Conservation (phyloP, 2,329 filamentous ascomycete genomes). For the Fusarium piperis region DNA sequence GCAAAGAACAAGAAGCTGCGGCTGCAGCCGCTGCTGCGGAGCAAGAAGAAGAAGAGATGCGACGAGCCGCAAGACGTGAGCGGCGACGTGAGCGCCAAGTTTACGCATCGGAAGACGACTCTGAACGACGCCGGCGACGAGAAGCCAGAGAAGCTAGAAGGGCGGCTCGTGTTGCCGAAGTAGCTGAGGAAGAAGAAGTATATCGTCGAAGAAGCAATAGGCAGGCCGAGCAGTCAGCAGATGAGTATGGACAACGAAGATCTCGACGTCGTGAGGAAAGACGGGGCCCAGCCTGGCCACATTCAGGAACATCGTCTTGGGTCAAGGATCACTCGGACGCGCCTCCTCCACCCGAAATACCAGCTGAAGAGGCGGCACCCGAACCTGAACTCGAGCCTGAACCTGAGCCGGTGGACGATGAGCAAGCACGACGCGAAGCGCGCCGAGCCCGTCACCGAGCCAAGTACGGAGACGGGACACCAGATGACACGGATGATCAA, state of each 20-base stretch:
- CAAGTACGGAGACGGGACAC: slow-evolving; percentile 54
- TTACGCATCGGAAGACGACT: slow-evolving; percentile 61
- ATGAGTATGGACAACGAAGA: slow-evolving; percentile 58
- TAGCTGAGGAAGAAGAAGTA: slow-evolving; percentile 46
- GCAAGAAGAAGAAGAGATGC: slow-evolving; percentile 58
- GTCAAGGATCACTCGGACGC: slow-evolving; percentile 72
- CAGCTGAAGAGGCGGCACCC: slow-evolving; percentile 41
- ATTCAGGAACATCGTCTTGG: slow-evolving; percentile 73
- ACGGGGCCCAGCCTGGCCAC: slow-evolving; percentile 61
- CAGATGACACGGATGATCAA: slow-evolving; percentile 56
- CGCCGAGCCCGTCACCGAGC: slow-evolving; percentile 57
- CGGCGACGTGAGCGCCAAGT: slow-evolving; percentile 58
- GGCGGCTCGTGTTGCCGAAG: slow-evolving; percentile 49
- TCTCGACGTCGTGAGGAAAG: slow-evolving; percentile 48
- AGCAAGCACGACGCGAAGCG: slow-evolving; percentile 60
- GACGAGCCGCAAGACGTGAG: slow-evolving; percentile 57
- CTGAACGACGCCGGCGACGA: slow-evolving; percentile 63
- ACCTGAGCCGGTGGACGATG: slow-evolving; percentile 53
- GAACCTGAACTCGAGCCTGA: slow-evolving; percentile 37
- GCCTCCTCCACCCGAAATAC: slow-evolving; percentile 62
- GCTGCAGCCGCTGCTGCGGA: slow-evolving; percentile 53
- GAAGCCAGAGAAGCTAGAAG: slow-evolving; percentile 65
- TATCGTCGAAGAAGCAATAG: slow-evolving; percentile 44
- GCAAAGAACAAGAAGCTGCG: slow-evolving; percentile 59
- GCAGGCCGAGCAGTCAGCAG: slow-evolving; percentile 51